A percentile compares a stretch with the other conserved stretches of the same genome.
phyloP scores from a whole-genome alignment of 1,139 yeast species.

The Magnusiomyces suaveolens region DNA sequence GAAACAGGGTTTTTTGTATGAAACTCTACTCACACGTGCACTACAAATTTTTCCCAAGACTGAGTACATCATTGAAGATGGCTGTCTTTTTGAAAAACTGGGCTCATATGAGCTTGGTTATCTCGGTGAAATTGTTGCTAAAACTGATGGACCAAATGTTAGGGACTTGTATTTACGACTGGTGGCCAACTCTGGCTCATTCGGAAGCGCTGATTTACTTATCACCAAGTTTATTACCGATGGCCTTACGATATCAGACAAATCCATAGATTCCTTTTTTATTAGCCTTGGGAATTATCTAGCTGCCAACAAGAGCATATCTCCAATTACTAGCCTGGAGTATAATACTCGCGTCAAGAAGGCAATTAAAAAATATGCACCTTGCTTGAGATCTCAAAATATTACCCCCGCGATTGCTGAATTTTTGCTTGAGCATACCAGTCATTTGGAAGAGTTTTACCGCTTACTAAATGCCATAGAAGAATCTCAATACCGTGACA shows the following conservation, averaged over 20 bases:
- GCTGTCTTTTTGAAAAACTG: slow-evolving; percentile 16
- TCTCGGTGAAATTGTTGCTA: slow-evolving; percentile 5
- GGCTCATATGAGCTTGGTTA: slow-evolving; percentile 16
- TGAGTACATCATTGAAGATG: slow-evolving; percentile 13
- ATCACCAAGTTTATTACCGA: slow-evolving; percentile 15
- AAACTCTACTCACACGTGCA: slow-evolving; percentile 16
- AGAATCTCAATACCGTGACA: slow-evolving; percentile 18
- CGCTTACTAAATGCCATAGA: slow-evolving; percentile 23
- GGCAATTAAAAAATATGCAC: slow-evolving; percentile 19
- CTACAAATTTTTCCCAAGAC: slow-evolving; percentile 17
- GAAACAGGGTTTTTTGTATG: slow-evolving; percentile 8
- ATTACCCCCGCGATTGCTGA: slow-evolving; percentile 13
- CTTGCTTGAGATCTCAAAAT: slow-evolving; percentile 18
- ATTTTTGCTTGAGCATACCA: slow-evolving; percentile 25
- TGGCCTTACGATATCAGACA: slow-evolving; percentile 20
- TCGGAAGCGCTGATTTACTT: slow-evolving; percentile 22
- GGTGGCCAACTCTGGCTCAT: slow-evolving; percentile 24
- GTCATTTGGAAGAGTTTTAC: slow-evolving; percentile 25
- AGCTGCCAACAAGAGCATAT: slow-evolving; percentile 19
- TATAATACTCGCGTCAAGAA: slow-evolving; percentile 19
- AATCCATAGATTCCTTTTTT: slow-evolving; percentile 23
- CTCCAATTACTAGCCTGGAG: slow-evolving; percentile 19
- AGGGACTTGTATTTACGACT: slow-evolving; percentile 26
- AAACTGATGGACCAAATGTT: slow-evolving; percentile 12
- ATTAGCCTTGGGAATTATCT: slow-evolving; percentile 20